Evolutionary conservation across 305 asterid species (phyloP), one percentile per base, ranked within the genome.

Genomic region (Fraxinus angustifolia): DNA sequence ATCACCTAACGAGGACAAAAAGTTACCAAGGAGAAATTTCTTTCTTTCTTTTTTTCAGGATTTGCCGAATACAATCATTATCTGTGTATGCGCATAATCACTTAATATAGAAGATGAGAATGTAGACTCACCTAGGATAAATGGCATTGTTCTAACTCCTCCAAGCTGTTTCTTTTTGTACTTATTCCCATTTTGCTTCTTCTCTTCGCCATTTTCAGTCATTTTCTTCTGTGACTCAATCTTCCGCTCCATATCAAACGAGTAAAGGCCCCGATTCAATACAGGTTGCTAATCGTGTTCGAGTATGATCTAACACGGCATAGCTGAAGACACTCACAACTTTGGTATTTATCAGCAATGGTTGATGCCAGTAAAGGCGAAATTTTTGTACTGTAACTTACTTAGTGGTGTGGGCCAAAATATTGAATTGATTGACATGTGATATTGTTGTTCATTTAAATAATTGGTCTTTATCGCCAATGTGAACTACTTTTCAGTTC

Each of bases 61-160:
- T 7, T 58, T 2, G 30, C 12, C 14, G 11, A 58, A 58, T 8
- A 6, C 31, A 19, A 60, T 8, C 14, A 6, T 60, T 60, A 11
- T 8, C 14, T 21, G 31, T 60, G 28, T 8, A 7, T 48, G 58
- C 14, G 19, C 58, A 60, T 60, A 21, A 60, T 60, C 31, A 60
- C 30, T 19, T 21, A 21, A 60, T 67, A 38, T 28, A 67, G 35
- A 67, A 26, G 1, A 60, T 28, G 17, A 71, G 16, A 75, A 45
- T 40, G n/a, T 7, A 75, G 21, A 76, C 86, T 80, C 35, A 90
- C 94, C 94, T 80, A 90, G 94, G 77, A 90, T 90, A 82, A 90
- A 90, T 48, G 94, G 94, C 92, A 90, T 90, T 67, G 94, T 87
- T 84, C 84, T 87, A 75, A 89, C 80, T 81, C 92, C 94, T 76